Evolutionary conservation across 345 rosid genomes (phyloP), one percentile per base, ranked within the genome.

Genomic region (Nasturtium officinale): DNA sequence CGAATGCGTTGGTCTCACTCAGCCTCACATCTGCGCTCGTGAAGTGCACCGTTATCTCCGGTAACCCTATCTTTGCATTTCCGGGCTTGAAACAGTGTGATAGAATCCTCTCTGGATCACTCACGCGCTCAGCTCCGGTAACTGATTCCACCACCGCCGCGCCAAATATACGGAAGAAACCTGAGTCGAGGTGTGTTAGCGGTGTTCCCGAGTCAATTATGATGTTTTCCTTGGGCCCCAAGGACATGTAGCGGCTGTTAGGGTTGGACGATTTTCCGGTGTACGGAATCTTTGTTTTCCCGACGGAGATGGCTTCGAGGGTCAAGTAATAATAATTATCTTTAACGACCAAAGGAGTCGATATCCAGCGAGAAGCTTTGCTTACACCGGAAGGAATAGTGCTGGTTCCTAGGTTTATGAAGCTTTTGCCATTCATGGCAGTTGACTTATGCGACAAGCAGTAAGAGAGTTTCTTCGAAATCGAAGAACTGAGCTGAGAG

Each of bases 171-270:
- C 48, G 7, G 50, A 58, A 77, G 35, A 80, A 79, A 5, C 62
- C 77, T 1, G 25, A 5, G 0, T 86, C 87, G 0, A 83, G 45
- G 1, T 83, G 5, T 0, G 90, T 89, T 20, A 81, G 61, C 3
- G 96, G 82, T 7, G 87, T 86, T 7, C 97, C 90, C 0, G 90
- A 89, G 62, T 90, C 97, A 16, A 87, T 79, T 35, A 89, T 81
- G 28, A 85, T 85, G 81, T 87, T 85, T 9, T 88, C 90, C 3
- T 33, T 0, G 53, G 45, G 7, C 20, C 10, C 7, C 50, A 65
- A 28, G 8, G 5, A 37, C 2, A 18, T 10, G 3, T 35, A 26
- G 1, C 23, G 65, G 8, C 30, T 43, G 4, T 42, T 48, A n/a
- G 29, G 57, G 51, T 26, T 40, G 23, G 38, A 52, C 7, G 77